Percentiles rank a stretch among this genome's conserved stretches.
Evolutionary conservation across 2,329 filamentous ascomycete species (phyloP).

Genomic region (Penicillium verrucosum): DNA sequence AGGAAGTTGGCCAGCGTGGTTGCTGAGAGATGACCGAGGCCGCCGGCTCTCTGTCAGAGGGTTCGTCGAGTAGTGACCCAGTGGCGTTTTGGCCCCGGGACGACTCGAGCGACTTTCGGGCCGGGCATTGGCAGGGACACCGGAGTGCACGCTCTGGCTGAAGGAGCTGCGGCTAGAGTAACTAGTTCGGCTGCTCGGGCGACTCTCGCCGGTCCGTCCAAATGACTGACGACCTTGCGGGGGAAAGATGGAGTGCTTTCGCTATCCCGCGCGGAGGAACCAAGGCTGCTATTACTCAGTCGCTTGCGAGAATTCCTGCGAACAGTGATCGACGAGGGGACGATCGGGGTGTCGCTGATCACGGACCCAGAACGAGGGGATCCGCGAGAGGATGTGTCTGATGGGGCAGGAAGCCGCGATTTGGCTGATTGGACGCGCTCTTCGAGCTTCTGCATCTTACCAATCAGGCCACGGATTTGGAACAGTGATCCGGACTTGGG

Average conservation of each 20-base stretch:
- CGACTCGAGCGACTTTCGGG: constrained; percentile 65
- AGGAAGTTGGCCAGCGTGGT: constrained; percentile 54
- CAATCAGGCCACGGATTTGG: constrained; percentile 89
- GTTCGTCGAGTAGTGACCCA: constrained; percentile 54
- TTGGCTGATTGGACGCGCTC: constrained; percentile 86
- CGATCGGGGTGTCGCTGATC: constrained; percentile 42
- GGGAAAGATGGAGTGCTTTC: constrained; percentile 37
- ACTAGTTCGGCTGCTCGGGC: constrained; percentile 72
- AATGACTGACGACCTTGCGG: constrained; percentile 48
- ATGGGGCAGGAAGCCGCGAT: constrained; percentile 83
- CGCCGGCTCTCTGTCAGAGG: constrained; percentile 53
- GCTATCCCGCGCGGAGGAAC: constrained; percentile 37
- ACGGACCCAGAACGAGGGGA: constrained; percentile 66
- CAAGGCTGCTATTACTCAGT: constrained; percentile 42
- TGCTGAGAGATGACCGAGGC: constrained; percentile 69
- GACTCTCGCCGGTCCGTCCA: constrained; percentile 51
- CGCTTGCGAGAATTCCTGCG: constrained; percentile 45
- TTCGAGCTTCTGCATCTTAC: constrained; percentile 95
- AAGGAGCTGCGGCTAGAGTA: constrained; percentile 46
- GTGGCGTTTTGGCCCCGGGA: constrained; percentile 59
- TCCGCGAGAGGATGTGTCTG: constrained; percentile 70
- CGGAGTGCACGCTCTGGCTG: constrained; percentile 39
- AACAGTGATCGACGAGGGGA: constrained; percentile 57
- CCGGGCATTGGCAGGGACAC: constrained; percentile 46
- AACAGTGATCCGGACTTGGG: constrained; percentile 71